Evolutionary conservation across 2,329 filamentous ascomycete genomes (phyloP).

Genomic region (Penicillium sp.): DNA sequence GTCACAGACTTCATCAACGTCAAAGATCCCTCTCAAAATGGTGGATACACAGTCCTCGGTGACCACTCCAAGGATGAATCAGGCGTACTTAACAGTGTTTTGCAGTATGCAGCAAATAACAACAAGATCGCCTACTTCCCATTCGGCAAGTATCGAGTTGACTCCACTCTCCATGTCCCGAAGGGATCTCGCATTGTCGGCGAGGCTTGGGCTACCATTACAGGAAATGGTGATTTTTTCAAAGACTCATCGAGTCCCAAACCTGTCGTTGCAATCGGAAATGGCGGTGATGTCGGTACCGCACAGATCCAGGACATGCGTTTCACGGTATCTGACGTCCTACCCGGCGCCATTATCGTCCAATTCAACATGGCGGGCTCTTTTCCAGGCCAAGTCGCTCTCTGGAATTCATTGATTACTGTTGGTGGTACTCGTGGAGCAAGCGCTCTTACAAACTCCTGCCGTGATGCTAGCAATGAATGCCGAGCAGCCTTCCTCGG

Average conservation of each 20-base stretch:
- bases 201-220: not conserved
- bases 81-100: not conserved
- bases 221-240: not conserved
- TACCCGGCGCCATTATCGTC: not conserved
- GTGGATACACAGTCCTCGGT: not conserved
- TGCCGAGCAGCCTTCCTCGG: not conserved
- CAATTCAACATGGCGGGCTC: not conserved
- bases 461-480: not conserved
- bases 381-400: not conserved
- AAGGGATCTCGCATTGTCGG: not conserved
- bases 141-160: not conserved
- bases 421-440: not conserved
- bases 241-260: not conserved
- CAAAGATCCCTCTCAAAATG: not conserved
- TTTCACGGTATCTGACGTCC: not conserved
- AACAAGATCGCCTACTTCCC: not conserved
- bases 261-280: not conserved
- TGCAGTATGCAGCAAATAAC: not conserved
- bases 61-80: not conserved
- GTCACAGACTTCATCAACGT: slow-evolving; percentile 8
- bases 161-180: not conserved
- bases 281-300: not conserved
- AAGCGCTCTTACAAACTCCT: not conserved
- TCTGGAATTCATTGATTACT: not conserved
- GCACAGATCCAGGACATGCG: not conserved